Evolutionary conservation across 2,329 filamentous ascomycete genomes (phyloP), one percentile per base, ranked within the genome.

Genomic region (Fusarium sp.): DNA sequence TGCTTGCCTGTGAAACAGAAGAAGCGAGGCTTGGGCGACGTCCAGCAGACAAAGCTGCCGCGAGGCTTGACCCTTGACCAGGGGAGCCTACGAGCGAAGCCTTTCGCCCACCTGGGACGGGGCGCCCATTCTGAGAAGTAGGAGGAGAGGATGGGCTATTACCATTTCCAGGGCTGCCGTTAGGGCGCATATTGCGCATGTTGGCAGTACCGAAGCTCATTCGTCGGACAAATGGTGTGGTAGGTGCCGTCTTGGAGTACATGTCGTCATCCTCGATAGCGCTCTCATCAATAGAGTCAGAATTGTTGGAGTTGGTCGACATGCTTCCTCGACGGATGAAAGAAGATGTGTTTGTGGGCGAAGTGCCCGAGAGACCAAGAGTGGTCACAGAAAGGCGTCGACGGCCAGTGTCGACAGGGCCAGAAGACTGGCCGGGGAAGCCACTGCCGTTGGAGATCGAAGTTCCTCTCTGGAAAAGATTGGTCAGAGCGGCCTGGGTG

Each of bases 171-270:
- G 89, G 84, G 77, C 89, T 91, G 75, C 83, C 83, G 74, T 84
- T 84, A 36, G 81, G 81, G 55, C 83, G 80, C 65, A 77, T 81
- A 67, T 83, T 82, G 72, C 89, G 90, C 73, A 92, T 87, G 80
- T 89, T 90, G 78, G 93, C 89, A 65, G 91, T 91, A 65, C 95
- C 94, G 76, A 97, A 97, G 81, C 94, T 97, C 83, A 97, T 90
- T 62, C 94, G 91, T 72, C 94, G 91, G 62, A 88, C 88, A 77
- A 94, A 95, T 34, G 94, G 92, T 13, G 91, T 92, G 54, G 83
- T 86, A 34, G 92, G 90, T 16, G 86, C 85, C 71, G 86, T 87
- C 75, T 84, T 86, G n/a, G 82, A 78, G 38, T 83, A 80, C 55
- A 83, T 81, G 23, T 89, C 88, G 41, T 89, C 88, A 62, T 94